Evolutionary conservation across 306 rosid genomes (phyloP), one percentile per base, ranked within the genome.

Genomic region (Rosa chinensis): DNA sequence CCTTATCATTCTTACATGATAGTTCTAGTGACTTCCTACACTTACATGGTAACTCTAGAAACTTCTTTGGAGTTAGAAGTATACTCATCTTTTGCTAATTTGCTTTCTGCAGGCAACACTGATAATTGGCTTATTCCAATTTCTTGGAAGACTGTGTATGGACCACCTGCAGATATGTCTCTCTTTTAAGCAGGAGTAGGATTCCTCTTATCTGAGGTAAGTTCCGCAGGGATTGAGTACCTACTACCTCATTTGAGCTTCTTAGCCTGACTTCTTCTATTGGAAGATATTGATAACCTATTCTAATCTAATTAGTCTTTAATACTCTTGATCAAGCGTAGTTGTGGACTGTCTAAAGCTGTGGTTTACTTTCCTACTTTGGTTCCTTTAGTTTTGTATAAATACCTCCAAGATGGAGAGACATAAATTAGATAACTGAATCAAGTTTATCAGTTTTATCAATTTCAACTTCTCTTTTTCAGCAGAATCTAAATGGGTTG

Each of bases 141-240:
- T 68, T 94, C 98, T 70, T 94, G 98, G 98, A 84, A 84, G 87
- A 83, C 83, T 44, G 81, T 94, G 39, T 92, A 92, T 70, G 98
- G 97, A 78, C 97, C 98, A 39, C 92, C 98, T 5, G 91, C 93
- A 66, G 98, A 94, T 69, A 17, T 79, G 77, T 87, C 93, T 17
- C 90, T 94, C 58, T 94, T 94, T 85, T 94, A 89, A 88, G 72
- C 77, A 67, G 59, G 20, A 73, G 77, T 68, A 74, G 23, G 28
- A 66, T 81, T 68, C 37, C 70, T 66, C 55, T 61, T 13, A n/a
- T 68, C 59, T 28, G n/a, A 64, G 84, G 52, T 39, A 43, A 48
- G 67, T 39, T 80, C 18, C 10, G 59, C 69, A 80, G 56, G 55
- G 50, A 79, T 9, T 53, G 6, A 10, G 68, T 5, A 32, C 43